Conservation (phyloP, 257 asterid genomes). For the Eucommia ulmoides region DNA sequence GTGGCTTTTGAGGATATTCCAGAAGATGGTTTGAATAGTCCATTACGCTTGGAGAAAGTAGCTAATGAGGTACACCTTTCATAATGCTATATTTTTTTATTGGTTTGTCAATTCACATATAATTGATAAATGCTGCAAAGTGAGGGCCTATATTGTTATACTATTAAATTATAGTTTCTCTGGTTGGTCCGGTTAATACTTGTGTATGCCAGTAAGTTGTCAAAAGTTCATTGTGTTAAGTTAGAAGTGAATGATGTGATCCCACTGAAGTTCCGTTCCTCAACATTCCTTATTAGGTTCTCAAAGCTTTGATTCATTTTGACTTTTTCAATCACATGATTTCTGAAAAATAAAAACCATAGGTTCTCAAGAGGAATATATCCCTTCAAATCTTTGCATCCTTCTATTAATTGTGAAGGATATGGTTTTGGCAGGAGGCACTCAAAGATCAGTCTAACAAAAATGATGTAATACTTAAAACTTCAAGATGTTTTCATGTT, state of each 20-base stretch:
- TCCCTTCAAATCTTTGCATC: not conserved
- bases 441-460: not conserved
- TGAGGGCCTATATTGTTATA: not conserved
- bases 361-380: not conserved
- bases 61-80: conserved; percentile 71
- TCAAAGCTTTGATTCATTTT: not conserved
- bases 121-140: conserved; percentile 2
- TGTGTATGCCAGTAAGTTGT: no score
- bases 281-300: not conserved
- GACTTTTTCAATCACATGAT: not conserved
- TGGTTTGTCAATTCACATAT: conserved; percentile 1
- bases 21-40: conserved; percentile 82
- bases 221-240: not conserved
- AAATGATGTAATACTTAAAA: not conserved
- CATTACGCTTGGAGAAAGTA: conserved; percentile 82
- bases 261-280: not conserved
- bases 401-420: not conserved
- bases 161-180: no score
- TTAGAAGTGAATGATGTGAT: not conserved
- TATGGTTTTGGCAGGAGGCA: not conserved
- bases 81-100: conserved; percentile 1
- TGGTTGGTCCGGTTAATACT: no score
- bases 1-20: conserved; percentile 94
- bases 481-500: not conserved
- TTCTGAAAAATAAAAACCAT: no score